These are phyloP conservation scores for Paxillus ammoniavirescens DNA, from an alignment of 768 basidiomycete genomes.

Conservation along the genomic window DNA sequence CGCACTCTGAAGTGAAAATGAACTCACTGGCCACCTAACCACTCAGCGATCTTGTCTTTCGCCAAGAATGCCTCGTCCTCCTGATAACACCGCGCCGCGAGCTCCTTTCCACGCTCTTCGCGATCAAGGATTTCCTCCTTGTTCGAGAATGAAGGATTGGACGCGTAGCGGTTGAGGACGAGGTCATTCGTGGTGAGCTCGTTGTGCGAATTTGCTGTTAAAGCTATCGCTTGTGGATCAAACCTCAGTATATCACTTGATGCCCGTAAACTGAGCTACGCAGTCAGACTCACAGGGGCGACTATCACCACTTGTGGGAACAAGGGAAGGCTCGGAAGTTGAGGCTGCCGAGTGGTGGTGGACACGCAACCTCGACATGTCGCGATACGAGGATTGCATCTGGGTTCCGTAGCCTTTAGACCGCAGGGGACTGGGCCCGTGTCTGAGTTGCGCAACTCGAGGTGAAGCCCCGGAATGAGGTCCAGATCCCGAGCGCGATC, in stretches of 20 bases:
- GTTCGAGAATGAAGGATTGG: slow-evolving; percentile 33
- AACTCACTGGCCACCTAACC: slow-evolving; percentile 89
- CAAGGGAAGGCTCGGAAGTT: slow-evolving; percentile 79
- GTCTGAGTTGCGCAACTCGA: slow-evolving; percentile 33
- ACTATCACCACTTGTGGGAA: slow-evolving; percentile 51
- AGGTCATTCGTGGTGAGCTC: slow-evolving; percentile 56
- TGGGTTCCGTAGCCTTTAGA: slow-evolving; percentile 38
- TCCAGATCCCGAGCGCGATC: slow-evolving; percentile 32
- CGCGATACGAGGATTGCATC: slow-evolving; percentile 38
- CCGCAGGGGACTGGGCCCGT: slow-evolving; percentile 44
- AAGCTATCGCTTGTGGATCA: slow-evolving; percentile 11
- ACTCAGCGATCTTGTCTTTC: slow-evolving; percentile 94
- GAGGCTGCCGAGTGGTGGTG: slow-evolving; percentile 73
- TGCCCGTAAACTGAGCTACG: slow-evolving; percentile 16
- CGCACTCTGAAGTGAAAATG: not conserved
- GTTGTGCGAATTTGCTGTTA: slow-evolving; percentile 45
- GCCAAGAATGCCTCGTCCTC: slow-evolving; percentile 84
- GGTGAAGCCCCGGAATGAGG: slow-evolving; percentile 28
- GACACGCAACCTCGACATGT: slow-evolving; percentile 50
- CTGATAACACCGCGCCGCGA: slow-evolving; percentile 78
- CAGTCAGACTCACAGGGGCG: slow-evolving; percentile 43
- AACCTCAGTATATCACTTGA: slow-evolving; percentile 12
- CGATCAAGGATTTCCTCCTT: slow-evolving; percentile 58
- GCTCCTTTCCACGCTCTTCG: slow-evolving; percentile 62
- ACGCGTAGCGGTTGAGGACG: slow-evolving; percentile 44